Conservation (phyloP, 495 filamentous ascomycete genomes). For the Aspergillus hancockii region DNA sequence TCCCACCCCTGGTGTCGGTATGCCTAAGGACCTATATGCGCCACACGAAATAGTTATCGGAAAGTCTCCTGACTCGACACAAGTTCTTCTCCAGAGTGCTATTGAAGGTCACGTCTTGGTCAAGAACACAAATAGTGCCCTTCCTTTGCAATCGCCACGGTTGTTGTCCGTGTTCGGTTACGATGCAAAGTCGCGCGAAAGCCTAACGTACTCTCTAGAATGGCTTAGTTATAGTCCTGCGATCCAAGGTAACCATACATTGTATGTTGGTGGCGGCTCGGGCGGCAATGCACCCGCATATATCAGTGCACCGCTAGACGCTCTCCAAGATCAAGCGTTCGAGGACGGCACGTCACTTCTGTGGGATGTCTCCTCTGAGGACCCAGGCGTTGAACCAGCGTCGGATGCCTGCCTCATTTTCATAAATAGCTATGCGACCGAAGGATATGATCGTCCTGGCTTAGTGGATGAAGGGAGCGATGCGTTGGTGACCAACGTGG, state of each 20-base stretch:
- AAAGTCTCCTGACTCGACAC: slow-evolving; percentile 50
- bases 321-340: slow-evolving; percentile 50
- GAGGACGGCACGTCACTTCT: slow-evolving; percentile 45
- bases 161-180: slow-evolving; percentile 69
- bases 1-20: slow-evolving; percentile 53
- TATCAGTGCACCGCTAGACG: slow-evolving; percentile 57
- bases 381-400: slow-evolving; percentile 40
- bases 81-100: slow-evolving; percentile 53
- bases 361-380: slow-evolving; percentile 40
- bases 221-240: not conserved
- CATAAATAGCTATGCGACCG: slow-evolving; percentile 60
- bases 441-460: slow-evolving; percentile 41
- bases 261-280: slow-evolving; percentile 66
- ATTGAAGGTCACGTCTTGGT: slow-evolving; percentile 68
- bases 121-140: slow-evolving; percentile 64
- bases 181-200: slow-evolving; percentile 55
- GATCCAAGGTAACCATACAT: slow-evolving; percentile 50
- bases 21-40: slow-evolving; percentile 62
- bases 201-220: not conserved
- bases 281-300: slow-evolving; percentile 61
- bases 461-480: slow-evolving; percentile 46
- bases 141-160: slow-evolving; percentile 61
- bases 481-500: slow-evolving; percentile 56
- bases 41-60: slow-evolving; percentile 66
- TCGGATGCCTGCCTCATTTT: slow-evolving; percentile 62